These are phyloP conservation scores for Solanum virginianum DNA, from an alignment of 257 asterid species.

Conservation along the genomic window DNA sequence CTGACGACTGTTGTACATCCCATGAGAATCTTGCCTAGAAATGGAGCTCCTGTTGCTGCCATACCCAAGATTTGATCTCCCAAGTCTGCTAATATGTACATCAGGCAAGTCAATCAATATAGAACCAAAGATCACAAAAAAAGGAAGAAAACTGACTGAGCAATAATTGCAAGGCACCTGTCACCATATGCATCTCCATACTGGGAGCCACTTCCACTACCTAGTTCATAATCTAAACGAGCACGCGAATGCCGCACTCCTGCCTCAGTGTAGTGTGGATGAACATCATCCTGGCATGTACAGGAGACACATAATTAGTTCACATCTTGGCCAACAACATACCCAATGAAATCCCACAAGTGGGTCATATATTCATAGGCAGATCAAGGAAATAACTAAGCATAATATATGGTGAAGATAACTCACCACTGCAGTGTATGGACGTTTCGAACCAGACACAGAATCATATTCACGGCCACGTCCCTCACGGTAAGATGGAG, in stretches of 20 bases:
- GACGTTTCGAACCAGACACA: slow-evolving; percentile 81
- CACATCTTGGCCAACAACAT: background rate
- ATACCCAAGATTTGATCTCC: slow-evolving; percentile 78
- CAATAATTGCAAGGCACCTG: slow-evolving; percentile 33
- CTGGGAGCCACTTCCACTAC: slow-evolving; percentile 58
- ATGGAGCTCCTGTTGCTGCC: slow-evolving; percentile 65
- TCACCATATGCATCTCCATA: slow-evolving; percentile 70
- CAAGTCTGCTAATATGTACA: slow-evolving; percentile 29
- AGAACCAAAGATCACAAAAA: background rate
- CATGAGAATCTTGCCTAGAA: slow-evolving; percentile 77
- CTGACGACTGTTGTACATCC: slow-evolving; percentile 71
- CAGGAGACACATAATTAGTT: slow-evolving; percentile 5
- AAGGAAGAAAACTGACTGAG: background rate
- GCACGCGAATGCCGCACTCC: slow-evolving; percentile 86
- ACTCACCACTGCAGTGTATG: slow-evolving; percentile 57
- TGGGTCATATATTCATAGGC: background rate
- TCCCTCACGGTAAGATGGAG: slow-evolving; percentile 60
- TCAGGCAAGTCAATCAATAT: background rate
- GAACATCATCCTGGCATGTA: slow-evolving; percentile 59
- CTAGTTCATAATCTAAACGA: slow-evolving; percentile 71
- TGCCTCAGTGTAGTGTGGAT: slow-evolving; percentile 67
- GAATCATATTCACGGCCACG: slow-evolving; percentile 71
- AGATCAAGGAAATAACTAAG: background rate
- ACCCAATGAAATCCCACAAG: too few species aligned
- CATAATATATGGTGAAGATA: background rate